Conservation (phyloP, 2,329 filamentous ascomycete genomes). For the Beauveria brongniartii region DNA sequence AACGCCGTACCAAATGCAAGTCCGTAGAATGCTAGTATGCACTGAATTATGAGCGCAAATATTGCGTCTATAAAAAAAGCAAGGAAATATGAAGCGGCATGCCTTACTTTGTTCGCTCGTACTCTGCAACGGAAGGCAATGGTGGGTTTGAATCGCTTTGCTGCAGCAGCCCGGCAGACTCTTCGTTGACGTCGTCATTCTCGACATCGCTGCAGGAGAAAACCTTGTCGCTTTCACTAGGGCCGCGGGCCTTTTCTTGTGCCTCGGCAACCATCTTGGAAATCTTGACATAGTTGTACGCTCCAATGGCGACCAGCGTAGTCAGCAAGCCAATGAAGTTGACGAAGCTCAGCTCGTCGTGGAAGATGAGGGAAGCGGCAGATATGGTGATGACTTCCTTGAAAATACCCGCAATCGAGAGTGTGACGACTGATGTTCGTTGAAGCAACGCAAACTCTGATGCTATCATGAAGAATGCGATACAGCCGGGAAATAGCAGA, state of each 20-base stretch:
- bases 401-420: slow-evolving; percentile 96
- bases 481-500: slow-evolving; percentile 78
- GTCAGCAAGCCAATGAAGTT: slow-evolving; percentile 83
- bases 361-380: slow-evolving; percentile 78
- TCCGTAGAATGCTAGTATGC: slow-evolving; percentile 4
- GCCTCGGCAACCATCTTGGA: slow-evolving; percentile 78
- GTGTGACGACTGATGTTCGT: slow-evolving; percentile 89
- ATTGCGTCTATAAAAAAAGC: background rate
- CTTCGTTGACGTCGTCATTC: slow-evolving; percentile 35
- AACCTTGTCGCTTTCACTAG: slow-evolving; percentile 26
- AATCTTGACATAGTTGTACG: slow-evolving; percentile 95
- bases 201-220: slow-evolving; percentile 33
- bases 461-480: slow-evolving; percentile 94
- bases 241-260: slow-evolving; percentile 38
- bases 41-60: background rate
- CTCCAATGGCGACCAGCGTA: slow-evolving; percentile 76
- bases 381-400: slow-evolving; percentile 97
- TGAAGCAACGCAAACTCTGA: slow-evolving; percentile 93
- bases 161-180: slow-evolving; percentile 37
- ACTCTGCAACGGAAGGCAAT: background rate
- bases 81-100: background rate
- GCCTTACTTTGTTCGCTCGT: background rate
- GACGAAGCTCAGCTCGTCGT: slow-evolving; percentile 77
- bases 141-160: slow-evolving; percentile 14
- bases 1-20: slow-evolving; percentile 2